Conservation (phyloP, 208 protist genomes). For the Endotrypanum monterogeii region DNA sequence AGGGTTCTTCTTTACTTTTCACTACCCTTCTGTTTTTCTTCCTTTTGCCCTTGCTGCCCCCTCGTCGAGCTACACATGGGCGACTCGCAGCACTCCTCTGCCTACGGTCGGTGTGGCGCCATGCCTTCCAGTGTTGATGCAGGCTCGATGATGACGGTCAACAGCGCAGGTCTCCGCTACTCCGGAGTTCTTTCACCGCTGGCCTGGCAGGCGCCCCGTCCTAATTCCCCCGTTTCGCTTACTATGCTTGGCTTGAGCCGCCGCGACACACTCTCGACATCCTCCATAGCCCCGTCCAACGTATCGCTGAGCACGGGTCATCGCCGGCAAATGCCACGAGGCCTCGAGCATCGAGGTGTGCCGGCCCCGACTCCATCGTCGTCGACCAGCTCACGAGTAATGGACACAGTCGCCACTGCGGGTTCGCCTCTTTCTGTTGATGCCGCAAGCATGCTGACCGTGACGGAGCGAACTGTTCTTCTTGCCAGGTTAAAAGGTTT, state of each 20-base stretch:
- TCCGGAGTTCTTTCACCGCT: conserved; percentile 17
- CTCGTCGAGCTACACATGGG: not conserved
- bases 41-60: no score
- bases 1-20: not conserved
- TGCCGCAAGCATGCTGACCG: not conserved
- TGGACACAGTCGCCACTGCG: not conserved
- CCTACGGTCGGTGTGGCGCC: not conserved
- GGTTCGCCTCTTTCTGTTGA: not conserved
- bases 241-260: conserved; percentile 6
- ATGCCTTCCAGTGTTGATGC: conserved; percentile 1
- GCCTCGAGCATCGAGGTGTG: not conserved
- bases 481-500: conserved; percentile 13
- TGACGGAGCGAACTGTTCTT: conserved; percentile 3
- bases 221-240: not conserved
- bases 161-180: conserved; percentile 5
- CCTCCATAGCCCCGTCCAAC: conserved; percentile 1
- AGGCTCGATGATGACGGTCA: conserved; percentile 3
- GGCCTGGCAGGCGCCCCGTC: not conserved
- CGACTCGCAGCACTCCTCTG: conserved; percentile 2
- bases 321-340: not conserved
- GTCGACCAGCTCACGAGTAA: not conserved
- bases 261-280: conserved; percentile 12
- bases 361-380: not conserved
- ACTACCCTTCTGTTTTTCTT: not conserved
- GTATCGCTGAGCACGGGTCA: not conserved